These are phyloP conservation scores for Aureobasidium sp. DNA, from an alignment of 2,329 filamentous ascomycete genomes.

Conservation along the genomic window DNA sequence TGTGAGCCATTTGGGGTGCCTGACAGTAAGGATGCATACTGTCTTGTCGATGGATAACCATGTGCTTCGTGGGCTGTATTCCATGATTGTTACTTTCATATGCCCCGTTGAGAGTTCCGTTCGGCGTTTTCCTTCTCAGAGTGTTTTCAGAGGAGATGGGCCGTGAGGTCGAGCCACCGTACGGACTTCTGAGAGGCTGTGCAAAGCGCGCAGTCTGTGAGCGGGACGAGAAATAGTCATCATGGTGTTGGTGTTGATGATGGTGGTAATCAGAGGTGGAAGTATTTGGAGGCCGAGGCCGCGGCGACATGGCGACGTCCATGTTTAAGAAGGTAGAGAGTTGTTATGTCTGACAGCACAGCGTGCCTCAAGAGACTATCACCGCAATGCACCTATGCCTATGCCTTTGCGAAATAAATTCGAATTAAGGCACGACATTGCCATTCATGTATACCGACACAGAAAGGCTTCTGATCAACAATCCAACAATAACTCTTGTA, in stretches of 20 bases:
- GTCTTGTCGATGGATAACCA: constrained; percentile 54
- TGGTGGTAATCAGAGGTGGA: constrained; percentile 12
- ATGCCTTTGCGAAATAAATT: constrained; percentile 28
- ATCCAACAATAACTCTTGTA: constrained; percentile 15
- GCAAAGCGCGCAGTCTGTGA: constrained; percentile 7
- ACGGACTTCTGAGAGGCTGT: constrained; percentile 15
- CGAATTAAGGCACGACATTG: constrained; percentile 15
- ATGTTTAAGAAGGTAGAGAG: not conserved
- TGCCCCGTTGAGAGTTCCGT: constrained; percentile 82
- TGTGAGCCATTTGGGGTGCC: constrained; percentile 37
- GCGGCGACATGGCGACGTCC: constrained; percentile 10
- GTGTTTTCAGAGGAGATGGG: constrained; percentile 55
- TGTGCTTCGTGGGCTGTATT: constrained; percentile 59
- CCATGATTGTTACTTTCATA: constrained; percentile 66
- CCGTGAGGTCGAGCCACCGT: not conserved
- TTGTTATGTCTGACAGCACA: constrained; percentile 4
- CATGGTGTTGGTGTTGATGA: constrained; percentile 7
- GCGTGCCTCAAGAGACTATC: constrained; percentile 18
- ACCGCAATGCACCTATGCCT: constrained; percentile 27
- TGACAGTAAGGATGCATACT: not conserved
- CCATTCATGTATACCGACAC: constrained; percentile 5
- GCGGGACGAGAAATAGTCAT: constrained; percentile 16
- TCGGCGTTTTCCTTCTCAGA: constrained; percentile 84
- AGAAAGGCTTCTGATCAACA: not conserved
- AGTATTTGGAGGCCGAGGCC: constrained; percentile 18